phyloP scores from a whole-genome alignment of 2,329 filamentous ascomycete species.

The Nemania sp. region DNA sequence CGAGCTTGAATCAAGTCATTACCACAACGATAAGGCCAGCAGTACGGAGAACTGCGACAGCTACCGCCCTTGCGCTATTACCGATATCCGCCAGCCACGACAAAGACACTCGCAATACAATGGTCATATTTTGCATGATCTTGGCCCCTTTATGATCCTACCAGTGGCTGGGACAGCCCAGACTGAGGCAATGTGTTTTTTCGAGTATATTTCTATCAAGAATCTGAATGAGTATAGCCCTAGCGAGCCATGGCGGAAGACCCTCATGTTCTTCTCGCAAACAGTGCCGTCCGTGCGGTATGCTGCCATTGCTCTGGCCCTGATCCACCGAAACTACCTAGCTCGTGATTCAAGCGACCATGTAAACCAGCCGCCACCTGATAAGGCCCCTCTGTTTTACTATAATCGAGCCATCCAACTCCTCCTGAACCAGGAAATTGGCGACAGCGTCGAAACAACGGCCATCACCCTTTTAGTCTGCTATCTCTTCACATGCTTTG shows the following conservation, averaged over 20 bases:
- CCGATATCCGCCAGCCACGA: conserved; percentile 12
- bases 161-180: conserved; percentile 36
- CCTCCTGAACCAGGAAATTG: conserved; percentile 46
- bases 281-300: conserved; percentile 52
- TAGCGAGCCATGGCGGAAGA: conserved; percentile 50
- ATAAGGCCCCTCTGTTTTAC: conserved; percentile 45
- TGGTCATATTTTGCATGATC: conserved; percentile 7
- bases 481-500: conserved; percentile 56
- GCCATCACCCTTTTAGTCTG: conserved; percentile 54
- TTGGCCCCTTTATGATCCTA: conserved; percentile 31
- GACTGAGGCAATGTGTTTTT: conserved; percentile 49
- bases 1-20: conserved; percentile 16
- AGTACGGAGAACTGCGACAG: conserved; percentile 10
- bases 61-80: conserved; percentile 4
- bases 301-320: conserved; percentile 51
- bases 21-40: conserved; percentile 2
- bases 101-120: conserved; percentile 13
- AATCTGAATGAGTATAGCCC: conserved; percentile 51
- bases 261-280: conserved; percentile 53
- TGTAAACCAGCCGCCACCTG: conserved; percentile 26
- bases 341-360: conserved; percentile 35
- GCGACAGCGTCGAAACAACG: conserved; percentile 45
- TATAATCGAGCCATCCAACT: conserved; percentile 50
- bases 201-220: conserved; percentile 47
- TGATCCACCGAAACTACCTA: conserved; percentile 48